Percentiles rank a stretch among this genome's conserved stretches.
phyloP scores from a whole-genome alignment of 371 early-diverging fungal genomes.

The Mortierella polycephala region DNA sequence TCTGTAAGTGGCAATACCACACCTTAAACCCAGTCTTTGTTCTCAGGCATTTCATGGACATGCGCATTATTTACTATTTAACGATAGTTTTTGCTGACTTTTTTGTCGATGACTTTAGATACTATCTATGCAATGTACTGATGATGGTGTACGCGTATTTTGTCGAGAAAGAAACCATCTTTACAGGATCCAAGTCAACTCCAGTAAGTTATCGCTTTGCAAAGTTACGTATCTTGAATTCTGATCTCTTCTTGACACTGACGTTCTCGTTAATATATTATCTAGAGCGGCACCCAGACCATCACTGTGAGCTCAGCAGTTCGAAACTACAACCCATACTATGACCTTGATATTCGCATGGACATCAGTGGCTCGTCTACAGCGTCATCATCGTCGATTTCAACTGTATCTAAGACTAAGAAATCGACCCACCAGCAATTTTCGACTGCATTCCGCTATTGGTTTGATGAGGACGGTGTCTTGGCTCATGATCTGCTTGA shows the following conservation, averaged over 20 bases:
- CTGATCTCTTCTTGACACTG: too few relatives aligned
- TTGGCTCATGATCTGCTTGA: constrained; percentile 46
- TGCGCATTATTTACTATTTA: background rate
- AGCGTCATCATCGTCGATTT: background rate
- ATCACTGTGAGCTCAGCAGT: constrained; percentile 34
- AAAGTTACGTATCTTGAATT: too few relatives aligned
- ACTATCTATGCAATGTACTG: constrained; percentile 39
- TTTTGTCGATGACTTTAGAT: constrained; percentile 16
- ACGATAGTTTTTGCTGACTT: background rate
- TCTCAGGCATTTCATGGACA: background rate
- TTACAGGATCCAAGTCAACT: constrained; percentile 41
- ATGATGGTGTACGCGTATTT: constrained; percentile 49
- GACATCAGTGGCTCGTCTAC: constrained; percentile 10
- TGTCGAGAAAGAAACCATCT: constrained; percentile 44
- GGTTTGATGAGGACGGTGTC: constrained; percentile 54
- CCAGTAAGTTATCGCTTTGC: constrained; percentile 25
- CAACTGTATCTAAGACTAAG: constrained; percentile 11
- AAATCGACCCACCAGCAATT: constrained; percentile 41
- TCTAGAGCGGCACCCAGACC: constrained; percentile 31
- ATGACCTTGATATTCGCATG: constrained; percentile 39
- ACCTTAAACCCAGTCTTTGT: background rate
- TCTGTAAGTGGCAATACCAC: constrained; percentile 20
- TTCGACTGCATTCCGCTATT: constrained; percentile 47
- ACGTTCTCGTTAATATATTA: background rate
- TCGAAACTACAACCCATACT: constrained; percentile 47